A percentile compares a stretch with the other conserved stretches of the same genome.
Conservation (phyloP, 2,329 filamentous ascomycete genomes). For the Fusarium burgessii region DNA sequence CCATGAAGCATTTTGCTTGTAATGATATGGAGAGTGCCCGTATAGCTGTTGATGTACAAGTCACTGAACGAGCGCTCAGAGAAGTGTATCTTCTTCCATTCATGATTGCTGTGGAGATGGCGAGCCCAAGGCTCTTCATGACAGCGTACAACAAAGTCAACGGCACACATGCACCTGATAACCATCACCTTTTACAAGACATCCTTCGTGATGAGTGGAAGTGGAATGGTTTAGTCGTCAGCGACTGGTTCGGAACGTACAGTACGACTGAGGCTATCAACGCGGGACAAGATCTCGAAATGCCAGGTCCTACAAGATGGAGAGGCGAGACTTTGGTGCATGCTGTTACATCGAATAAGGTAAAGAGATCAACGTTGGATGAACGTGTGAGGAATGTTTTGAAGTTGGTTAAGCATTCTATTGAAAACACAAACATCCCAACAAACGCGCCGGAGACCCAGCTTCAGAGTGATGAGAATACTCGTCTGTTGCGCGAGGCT, state of each 20-base stretch:
- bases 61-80: not conserved
- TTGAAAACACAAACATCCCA: not conserved
- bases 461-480: accelerated
- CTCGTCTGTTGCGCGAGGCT: not conserved
- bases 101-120: slow-evolving; percentile 8
- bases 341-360: not conserved
- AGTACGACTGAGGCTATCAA: slow-evolving; percentile 3
- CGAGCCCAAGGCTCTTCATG: not conserved
- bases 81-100: slow-evolving; percentile 10
- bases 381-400: not conserved
- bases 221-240: not conserved
- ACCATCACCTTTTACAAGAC: not conserved
- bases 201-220: slow-evolving; percentile 8
- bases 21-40: slow-evolving; percentile 31
- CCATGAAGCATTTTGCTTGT: slow-evolving; percentile 29
- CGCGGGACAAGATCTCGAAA: slow-evolving; percentile 4
- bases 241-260: not conserved
- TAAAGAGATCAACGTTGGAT: not conserved
- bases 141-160: slow-evolving; percentile 3
- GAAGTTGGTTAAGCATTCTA: slow-evolving; percentile 4
- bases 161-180: not conserved
- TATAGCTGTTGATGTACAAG: slow-evolving; percentile 16
- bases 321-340: not conserved
- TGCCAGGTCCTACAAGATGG: not conserved
- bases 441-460: not conserved